These are phyloP conservation scores for Populus tremula DNA, from an alignment of 345 rosid genomes.

Conservation along the genomic window DNA sequence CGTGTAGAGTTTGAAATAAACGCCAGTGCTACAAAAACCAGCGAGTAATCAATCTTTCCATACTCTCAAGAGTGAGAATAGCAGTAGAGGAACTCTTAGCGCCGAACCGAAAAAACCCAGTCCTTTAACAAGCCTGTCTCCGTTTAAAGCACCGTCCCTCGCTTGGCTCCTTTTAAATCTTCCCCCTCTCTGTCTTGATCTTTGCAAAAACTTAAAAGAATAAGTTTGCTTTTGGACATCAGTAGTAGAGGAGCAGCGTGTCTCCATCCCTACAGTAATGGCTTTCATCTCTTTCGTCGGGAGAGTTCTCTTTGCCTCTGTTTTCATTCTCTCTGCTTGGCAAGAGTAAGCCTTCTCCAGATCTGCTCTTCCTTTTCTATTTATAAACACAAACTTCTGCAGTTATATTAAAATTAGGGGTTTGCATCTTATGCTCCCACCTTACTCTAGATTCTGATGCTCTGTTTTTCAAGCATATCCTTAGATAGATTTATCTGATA, in stretches of 20 bases:
- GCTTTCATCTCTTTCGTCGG: constrained; percentile 52
- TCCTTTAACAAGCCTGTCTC: not conserved
- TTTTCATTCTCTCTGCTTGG: constrained; percentile 73
- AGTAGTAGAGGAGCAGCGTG: not conserved
- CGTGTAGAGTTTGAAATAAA: constrained; percentile 18
- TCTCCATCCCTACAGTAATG: constrained; percentile 21
- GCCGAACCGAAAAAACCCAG: not conserved
- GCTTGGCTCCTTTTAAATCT: constrained; percentile 6
- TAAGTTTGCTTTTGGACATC: not conserved
- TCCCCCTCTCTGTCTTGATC: constrained; percentile 11
- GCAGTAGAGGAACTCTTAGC: not conserved
- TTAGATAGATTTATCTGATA: not conserved
- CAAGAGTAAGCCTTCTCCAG: constrained; percentile 47
- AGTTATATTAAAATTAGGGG: not conserved
- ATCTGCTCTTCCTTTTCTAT: not conserved
- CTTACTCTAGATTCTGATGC: not conserved
- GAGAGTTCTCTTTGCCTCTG: constrained; percentile 63
- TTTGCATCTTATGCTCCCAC: not conserved
- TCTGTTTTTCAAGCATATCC: not conserved
- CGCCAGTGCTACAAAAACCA: not conserved
- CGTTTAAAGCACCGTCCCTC: constrained; percentile 21
- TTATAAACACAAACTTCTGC: not conserved
- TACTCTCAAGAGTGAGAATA: constrained; percentile 15
- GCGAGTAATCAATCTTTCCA: not conserved
- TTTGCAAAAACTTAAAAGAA: not conserved